These are phyloP conservation scores for Cladosporium cucumerinum DNA, from an alignment of 2,329 filamentous ascomycete species.

Conservation along the genomic window DNA sequence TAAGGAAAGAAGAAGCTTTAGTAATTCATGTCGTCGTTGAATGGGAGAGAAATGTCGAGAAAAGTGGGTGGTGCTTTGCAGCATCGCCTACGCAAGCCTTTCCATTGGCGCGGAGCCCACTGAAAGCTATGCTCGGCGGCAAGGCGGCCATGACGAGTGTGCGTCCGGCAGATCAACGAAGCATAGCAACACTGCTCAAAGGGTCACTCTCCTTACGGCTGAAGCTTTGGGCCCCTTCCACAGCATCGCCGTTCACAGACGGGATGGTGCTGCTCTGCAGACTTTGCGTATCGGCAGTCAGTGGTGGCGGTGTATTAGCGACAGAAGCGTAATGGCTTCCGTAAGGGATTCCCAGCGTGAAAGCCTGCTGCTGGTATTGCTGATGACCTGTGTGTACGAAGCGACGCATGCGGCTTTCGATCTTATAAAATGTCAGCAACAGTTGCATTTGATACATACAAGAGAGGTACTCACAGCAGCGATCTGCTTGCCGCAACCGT, in stretches of 20 bases:
- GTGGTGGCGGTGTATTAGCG: constrained; percentile 28
- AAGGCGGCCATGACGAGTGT: too few relatives aligned
- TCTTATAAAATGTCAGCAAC: constrained; percentile 23
- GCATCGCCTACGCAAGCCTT: neutral
- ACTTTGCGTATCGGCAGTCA: constrained; percentile 29
- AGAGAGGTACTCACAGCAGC: constrained; percentile 47
- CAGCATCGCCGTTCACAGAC: constrained; percentile 34
- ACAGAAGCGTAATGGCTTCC: constrained; percentile 28
- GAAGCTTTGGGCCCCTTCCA: constrained; percentile 30
- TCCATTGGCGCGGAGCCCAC: too few relatives aligned
- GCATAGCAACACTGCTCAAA: neutral
- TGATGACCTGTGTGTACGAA: constrained; percentile 31
- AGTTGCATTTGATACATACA: constrained; percentile 38
- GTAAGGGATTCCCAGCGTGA: constrained; percentile 17
- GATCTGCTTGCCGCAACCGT: constrained; percentile 45
- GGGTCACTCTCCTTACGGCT: constrained; percentile 5
- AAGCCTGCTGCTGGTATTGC: constrained; percentile 14
- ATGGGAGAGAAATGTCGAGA: neutral
- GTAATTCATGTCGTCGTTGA: constrained; percentile 11
- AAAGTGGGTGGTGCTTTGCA: neutral
- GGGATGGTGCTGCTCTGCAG: constrained; percentile 28
- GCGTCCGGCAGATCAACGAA: neutral
- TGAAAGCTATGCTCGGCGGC: neutral
- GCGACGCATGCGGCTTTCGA: constrained; percentile 50
- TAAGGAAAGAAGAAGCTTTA: neutral